These are phyloP conservation scores for Prunus mira DNA, from an alignment of 306 rosid species.

Conservation along the genomic window DNA sequence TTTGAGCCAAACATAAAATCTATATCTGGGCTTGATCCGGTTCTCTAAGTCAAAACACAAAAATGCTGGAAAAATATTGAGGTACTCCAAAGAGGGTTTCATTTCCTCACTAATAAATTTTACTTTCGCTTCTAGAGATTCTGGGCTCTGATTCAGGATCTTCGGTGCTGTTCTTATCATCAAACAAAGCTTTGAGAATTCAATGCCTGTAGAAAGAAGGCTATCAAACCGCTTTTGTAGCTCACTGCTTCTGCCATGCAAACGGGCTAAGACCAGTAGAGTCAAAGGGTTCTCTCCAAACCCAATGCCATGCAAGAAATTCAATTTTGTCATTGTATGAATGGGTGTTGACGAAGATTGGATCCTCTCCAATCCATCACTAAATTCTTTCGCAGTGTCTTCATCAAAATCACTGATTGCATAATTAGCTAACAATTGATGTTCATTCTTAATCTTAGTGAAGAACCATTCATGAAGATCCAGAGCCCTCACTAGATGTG, in stretches of 20 bases:
- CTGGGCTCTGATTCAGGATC: constrained; percentile 65
- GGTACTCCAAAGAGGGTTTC: constrained; percentile 44
- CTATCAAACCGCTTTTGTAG: constrained; percentile 56
- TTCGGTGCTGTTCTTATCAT: constrained; percentile 42
- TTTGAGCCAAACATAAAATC: constrained; percentile 54
- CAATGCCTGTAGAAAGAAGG: constrained; percentile 53
- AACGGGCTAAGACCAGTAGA: constrained; percentile 29
- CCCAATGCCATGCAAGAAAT: constrained; percentile 63
- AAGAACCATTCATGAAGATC: constrained; percentile 67
- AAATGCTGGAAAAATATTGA: constrained; percentile 53
- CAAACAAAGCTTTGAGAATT: constrained; percentile 53
- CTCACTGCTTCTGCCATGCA: constrained; percentile 55
- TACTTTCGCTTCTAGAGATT: constrained; percentile 49
- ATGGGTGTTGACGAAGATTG: constrained; percentile 29
- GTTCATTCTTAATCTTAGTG: constrained; percentile 45
- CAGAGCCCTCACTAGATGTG: constrained; percentile 64
- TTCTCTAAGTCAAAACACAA: constrained; percentile 65
- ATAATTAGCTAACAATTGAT: constrained; percentile 44
- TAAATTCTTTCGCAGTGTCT: constrained; percentile 33
- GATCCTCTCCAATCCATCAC: constrained; percentile 37
- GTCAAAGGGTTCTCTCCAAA: constrained; percentile 77
- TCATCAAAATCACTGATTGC: constrained; percentile 36
- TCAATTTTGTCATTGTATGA: constrained; percentile 55
- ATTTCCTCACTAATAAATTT: constrained; percentile 52
- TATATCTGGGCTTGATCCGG: constrained; percentile 69